Evolutionary conservation across 2,329 filamentous ascomycete species (phyloP), one percentile per base, ranked within the genome.

Genomic region (Verruconis gallopava): DNA sequence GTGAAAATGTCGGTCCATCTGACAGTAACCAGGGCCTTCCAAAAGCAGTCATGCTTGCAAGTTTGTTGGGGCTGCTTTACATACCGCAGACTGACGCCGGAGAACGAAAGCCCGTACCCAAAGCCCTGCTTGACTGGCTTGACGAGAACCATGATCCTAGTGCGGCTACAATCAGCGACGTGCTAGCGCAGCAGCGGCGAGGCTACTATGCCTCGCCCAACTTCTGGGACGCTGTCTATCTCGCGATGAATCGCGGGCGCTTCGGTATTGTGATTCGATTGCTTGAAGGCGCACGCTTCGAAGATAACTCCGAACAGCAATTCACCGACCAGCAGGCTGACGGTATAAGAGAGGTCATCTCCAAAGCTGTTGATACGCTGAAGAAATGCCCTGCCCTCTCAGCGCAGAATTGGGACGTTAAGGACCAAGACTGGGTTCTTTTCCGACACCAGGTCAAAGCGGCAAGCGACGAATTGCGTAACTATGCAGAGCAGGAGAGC

Each of bases 201-300:
- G 82, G 82, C 45, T 84, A 86, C 17, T 81, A 85, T 2, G 76
- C 77, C 34, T 83, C 91, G 53, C 66, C 71, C 19, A 67, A 81
- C 25, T 96, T 85, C 61, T 96, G 89, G 89, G 83, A 88, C 54
- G 77, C 77, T 1, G 66, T 94, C n/a, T 82, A 80, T 51, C 75
- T 75, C 43, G 69, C 77, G 12, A 67, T 88, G 17, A 66, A 93
- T 19, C 81, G 86, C 37, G 89, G 88, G 33, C 79, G 81, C 44
- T 72, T 93, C 34, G 51, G 59, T 12, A 75, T 75, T 33, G 79
- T 80, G 1, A 68, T 80, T n/a, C 65, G 71, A 37, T 61, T 93
- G 20, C 67, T 96, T 37, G 73, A 70, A 44, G 73, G 76, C 41
- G 85, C 85, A 9, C 83, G 84, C 21, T 94, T 91, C 72, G 79